A percentile compares a stretch with the other conserved stretches of the same genome.
Evolutionary conservation across 768 basidiomycete species (phyloP).

Genomic region (Podaxis sp.): DNA sequence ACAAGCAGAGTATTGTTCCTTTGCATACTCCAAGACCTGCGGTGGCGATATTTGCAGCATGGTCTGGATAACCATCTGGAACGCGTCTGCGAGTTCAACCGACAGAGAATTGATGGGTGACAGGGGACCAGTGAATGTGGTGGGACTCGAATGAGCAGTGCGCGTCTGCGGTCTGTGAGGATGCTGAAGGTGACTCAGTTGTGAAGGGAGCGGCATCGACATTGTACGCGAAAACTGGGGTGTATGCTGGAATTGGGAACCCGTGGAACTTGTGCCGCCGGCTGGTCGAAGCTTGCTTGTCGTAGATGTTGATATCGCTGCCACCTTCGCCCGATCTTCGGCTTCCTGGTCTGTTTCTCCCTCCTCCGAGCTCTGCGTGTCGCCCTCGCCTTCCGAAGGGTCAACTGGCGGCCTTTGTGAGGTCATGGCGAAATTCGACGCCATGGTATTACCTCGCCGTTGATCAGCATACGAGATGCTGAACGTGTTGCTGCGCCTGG

Average conservation of each 20-base stretch:
- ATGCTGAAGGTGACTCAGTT: slow-evolving; percentile 71
- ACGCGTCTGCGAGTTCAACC: slow-evolving; percentile 83
- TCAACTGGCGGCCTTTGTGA: background rate
- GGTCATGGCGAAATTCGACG: slow-evolving; percentile 14
- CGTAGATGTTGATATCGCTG: background rate
- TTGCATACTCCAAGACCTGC: slow-evolving; percentile 87
- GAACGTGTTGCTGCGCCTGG: slow-evolving; percentile 45
- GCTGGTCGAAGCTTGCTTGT: background rate
- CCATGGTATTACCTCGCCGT: slow-evolving; percentile 18
- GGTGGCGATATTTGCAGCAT: slow-evolving; percentile 87
- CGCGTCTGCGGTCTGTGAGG: slow-evolving; percentile 41
- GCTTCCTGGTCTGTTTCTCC: slow-evolving; percentile 4
- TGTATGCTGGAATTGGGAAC: slow-evolving; percentile 17
- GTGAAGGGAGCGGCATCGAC: slow-evolving; percentile 76
- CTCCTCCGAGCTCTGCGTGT: slow-evolving; percentile 5
- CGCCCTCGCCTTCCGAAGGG: slow-evolving; percentile 8
- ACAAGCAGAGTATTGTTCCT: slow-evolving; percentile 90
- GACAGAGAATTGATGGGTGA: slow-evolving; percentile 65
- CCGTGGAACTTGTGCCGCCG: slow-evolving; percentile 18
- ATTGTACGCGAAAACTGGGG: slow-evolving; percentile 72
- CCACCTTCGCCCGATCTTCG: background rate
- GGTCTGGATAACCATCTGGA: slow-evolving; percentile 88
- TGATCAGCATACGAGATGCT: slow-evolving; percentile 50
- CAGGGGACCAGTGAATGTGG: slow-evolving; percentile 18
- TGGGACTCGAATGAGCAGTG: slow-evolving; percentile 16